Evolutionary conservation across 257 asterid species (phyloP), one percentile per base, ranked within the genome.

Genomic region (Scutellaria baicalensis): DNA sequence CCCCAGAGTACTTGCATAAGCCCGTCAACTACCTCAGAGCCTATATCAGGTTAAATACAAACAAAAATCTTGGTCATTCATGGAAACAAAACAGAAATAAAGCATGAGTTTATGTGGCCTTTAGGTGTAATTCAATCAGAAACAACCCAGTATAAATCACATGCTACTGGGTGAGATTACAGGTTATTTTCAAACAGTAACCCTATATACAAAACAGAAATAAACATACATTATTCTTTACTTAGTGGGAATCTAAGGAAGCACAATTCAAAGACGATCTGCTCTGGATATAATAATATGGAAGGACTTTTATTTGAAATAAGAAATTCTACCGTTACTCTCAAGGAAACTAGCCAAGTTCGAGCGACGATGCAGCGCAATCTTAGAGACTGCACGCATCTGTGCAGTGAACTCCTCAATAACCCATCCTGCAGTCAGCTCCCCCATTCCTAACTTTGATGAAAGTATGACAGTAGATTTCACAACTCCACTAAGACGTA

Each of bases 1-100:
- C 95, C 97, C 99, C 99, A 91, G 52, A 94, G 94, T 9, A 94
- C 96, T 84, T 91, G 90, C 96, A 89, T 88, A 50, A 94, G 97
- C 64, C 97, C 97, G 80, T 94, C 97, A 67, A 94, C 92, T 68
- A 94, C 93, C 48, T 82, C 86, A 8, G 99, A 83, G 74, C 99
- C 99, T 94, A 75, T 83, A 82, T 55, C 62, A 77, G 65, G 20
- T 59, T 23, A 70, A 33, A 63, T 35, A 56, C 69, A 72, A n/a
- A 33, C 21, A 14, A 38, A 12, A 59, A 14, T 33, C 8, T 38
- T 8, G 39, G 33, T 8, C 27, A 59, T 39, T 59, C 33, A 20
- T 16, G n/a, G 0, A 6, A 44, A 42, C 58, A 39, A 16, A 55
- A 49, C 44, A 58, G 11, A 67, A 48, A 48, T 69, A 59, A 62